Evolutionary conservation across 495 filamentous ascomycete species (phyloP), one percentile per base, ranked within the genome.

Genomic region (Hypoxylon fuscum): DNA sequence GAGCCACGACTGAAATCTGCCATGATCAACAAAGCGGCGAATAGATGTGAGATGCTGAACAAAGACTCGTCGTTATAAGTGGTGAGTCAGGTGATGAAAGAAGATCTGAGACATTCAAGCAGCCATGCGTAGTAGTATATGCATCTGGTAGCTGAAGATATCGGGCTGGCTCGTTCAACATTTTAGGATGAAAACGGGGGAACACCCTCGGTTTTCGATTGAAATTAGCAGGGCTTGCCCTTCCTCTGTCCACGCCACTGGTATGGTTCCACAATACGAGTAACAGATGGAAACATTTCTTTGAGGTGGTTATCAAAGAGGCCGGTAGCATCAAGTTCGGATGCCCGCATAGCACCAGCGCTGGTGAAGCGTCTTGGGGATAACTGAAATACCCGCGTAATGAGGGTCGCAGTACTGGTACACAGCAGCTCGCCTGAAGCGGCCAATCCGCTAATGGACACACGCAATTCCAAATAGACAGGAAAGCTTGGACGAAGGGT

Each of bases 381-480:
- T 61, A 34, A 61, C 52, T 53, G 57, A 66, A 57, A 55, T 66
- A 61, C 56, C 62, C 62, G 56, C 52, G 57, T 57, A 66, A 60
- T 66, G 57, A 50, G 52, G 52, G 48, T 49, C 46, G 57, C 56
- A 53, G 57, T 53, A 66, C 63, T 46, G 63, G 51, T 66, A 57
- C 63, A 66, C 63, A 41, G 57, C 63, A 66, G 63, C 63, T 66
- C 57, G 63, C 63, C 57, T 66, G 63, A n/a, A 40, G 32, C 40
- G 56, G 20, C 57, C 56, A 61, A 61, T 61, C 63, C 42, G 41
- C 41, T 42, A 51, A 8, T 15, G 46, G 46, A 22, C 34, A 53
- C 57, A 32, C 34, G 25, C 41, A 49, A 57, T 52, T 37, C 27
- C 46, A 43, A 60, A 61, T 57, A 53, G 61, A 61, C 52, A 61